A percentile compares a stretch with the other conserved stretches of the same genome.
Evolutionary conservation across 495 filamentous ascomycete genomes (phyloP).

Genomic region (Polyplosphaeria fusca): DNA sequence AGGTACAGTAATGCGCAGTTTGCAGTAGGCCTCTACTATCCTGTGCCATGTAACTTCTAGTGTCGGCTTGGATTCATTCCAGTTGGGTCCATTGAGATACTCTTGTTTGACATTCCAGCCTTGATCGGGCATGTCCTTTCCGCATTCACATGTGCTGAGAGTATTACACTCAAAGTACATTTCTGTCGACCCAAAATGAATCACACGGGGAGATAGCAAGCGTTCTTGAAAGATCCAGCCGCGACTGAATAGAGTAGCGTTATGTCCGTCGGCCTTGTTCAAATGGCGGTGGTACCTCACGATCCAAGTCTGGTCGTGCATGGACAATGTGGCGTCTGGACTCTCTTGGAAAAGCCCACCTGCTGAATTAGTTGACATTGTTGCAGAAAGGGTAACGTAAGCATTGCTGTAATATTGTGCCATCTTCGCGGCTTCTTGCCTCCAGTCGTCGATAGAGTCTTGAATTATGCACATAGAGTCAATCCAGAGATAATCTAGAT

Average conservation of each 20-base stretch:
- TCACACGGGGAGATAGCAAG: conserved; percentile 10
- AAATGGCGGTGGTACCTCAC: background rate
- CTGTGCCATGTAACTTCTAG: background rate
- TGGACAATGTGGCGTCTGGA: background rate
- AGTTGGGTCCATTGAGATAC: background rate
- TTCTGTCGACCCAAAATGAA: conserved; percentile 16
- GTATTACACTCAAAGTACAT: conserved; percentile 28
- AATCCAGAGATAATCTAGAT: conserved; percentile 16
- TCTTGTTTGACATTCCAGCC: background rate
- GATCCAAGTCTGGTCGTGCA: background rate
- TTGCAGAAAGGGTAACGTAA: conserved; percentile 8
- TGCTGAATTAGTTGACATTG: background rate
- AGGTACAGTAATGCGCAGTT: conserved; percentile 18
- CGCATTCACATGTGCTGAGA: conserved; percentile 15
- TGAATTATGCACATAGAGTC: conserved; percentile 17
- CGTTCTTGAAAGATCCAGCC: conserved; percentile 30
- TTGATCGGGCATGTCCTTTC: background rate
- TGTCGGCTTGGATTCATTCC: background rate
- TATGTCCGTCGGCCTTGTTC: background rate
- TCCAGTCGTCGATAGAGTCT: conserved; percentile 7
- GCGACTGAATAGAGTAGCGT: background rate
- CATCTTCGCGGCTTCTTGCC: conserved; percentile 6
- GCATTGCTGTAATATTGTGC: conserved; percentile 6
- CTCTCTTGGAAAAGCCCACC: conserved; percentile 2
- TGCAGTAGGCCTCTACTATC: conserved; percentile 4